phyloP scores from a whole-genome alignment of 805 yeast species.

The Nakazawaea wickerhamii region DNA sequence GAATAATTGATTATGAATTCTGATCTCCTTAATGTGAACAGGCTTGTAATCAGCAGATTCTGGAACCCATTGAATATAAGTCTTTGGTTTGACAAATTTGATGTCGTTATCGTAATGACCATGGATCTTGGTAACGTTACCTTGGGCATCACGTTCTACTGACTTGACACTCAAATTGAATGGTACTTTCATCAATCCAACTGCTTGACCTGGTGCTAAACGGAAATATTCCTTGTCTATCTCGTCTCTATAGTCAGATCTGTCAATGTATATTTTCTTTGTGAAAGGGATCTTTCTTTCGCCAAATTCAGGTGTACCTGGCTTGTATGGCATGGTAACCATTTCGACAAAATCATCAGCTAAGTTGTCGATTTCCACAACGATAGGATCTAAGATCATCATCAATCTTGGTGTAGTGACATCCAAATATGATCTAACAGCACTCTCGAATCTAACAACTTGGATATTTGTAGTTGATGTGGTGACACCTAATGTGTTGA shows the following conservation, averaged over 20 bases:
- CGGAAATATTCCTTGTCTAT: constrained; percentile 76
- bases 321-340: constrained; percentile 82
- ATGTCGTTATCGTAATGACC: constrained; percentile 68
- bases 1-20: constrained; percentile 85
- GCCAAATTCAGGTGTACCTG: constrained; percentile 74
- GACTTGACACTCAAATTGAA: constrained; percentile 68
- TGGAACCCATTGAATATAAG: constrained; percentile 96
- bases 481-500: constrained; percentile 94
- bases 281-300: constrained; percentile 72
- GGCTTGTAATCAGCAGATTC: constrained; percentile 56
- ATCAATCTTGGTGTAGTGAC: constrained; percentile 89
- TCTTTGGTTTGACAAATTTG: constrained; percentile 76
- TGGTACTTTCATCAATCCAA: constrained; percentile 91
- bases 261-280: constrained; percentile 76
- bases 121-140: constrained; percentile 63
- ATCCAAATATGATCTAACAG: constrained; percentile 84
- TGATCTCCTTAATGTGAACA: constrained; percentile 62
- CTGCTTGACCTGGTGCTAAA: constrained; percentile 89
- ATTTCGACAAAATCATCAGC: constrained; percentile 66
- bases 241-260: constrained; percentile 76
- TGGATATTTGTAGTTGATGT: constrained; percentile 91
- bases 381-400: constrained; percentile 86
- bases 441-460: constrained; percentile 79
- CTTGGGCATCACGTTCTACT: constrained; percentile 57
- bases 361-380: constrained; percentile 76